Base-by-base conservation (phyloP, 306 rosid genomes). In the Ceratonia siliqua region DNA sequence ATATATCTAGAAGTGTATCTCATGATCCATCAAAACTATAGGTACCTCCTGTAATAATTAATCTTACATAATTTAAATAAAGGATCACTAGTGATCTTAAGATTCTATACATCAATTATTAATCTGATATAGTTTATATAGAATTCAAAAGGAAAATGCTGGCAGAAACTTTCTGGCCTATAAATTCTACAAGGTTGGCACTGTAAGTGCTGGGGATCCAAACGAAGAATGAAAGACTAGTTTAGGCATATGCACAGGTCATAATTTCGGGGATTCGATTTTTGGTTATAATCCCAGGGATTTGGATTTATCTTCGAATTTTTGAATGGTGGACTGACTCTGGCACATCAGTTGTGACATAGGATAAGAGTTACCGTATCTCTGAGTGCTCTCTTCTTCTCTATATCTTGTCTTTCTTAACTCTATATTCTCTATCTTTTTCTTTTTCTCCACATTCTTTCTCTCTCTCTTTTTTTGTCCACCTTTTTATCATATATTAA, bases 21-120 rank as follows among this genome's bases (percentile, higher is more conserved):
- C 41, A 27, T 56, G 56, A 53, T 32, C 65, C 43, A 5, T 43
- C 56, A 62, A 70, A 35, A 9, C 8, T 18, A 33, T 15, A 64
- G 69, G 22, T 66, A 57, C 52, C 20, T 7, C 15, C n/a, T 1
- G 6, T 27, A 36, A 22, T n/a, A 36, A 21, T 10, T 33, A 21
- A 66, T 41, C 36, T 43, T 10, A 22, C 17, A 38, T 48, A 55
- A 42, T 17, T 55, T n/a, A 24, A 46, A 61, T 24, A 17, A 59
- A 27, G 38, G 48, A 33, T 5, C 20, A 11, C 39, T 28, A 22
- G 66, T 42, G 32, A 36, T 28, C 32, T 4, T 28, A 1, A 28
- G 32, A 28, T 28, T 70, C 67, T 70, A 50, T 42, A 62, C 69
- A 68, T 68, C 61, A 68, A 43, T 22, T 22, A 27, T 18, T 38